A percentile compares a stretch with the other conserved stretches of the same genome.
These are phyloP conservation scores for Austropuccinia psidii DNA, from an alignment of 1,284 basidiomycete genomes.

Conservation along the genomic window DNA sequence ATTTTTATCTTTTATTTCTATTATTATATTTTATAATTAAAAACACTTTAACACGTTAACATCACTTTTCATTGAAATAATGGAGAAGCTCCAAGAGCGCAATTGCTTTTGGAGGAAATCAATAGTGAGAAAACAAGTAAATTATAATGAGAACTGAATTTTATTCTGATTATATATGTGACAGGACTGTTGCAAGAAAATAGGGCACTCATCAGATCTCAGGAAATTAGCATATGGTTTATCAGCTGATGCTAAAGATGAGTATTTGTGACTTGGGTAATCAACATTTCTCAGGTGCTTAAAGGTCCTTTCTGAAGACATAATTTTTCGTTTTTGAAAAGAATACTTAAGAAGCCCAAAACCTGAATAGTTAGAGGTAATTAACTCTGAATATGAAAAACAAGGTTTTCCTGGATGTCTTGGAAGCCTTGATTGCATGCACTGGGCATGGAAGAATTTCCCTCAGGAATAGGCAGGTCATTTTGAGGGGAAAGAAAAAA, in stretches of 20 bases:
- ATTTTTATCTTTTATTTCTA: too few species aligned
- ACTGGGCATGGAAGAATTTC: constrained; percentile 16
- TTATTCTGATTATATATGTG: too few species aligned
- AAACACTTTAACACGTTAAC: too few species aligned
- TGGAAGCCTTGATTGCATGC: constrained; percentile 22
- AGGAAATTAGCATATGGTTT: not conserved
- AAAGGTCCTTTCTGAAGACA: not conserved
- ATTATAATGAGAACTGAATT: too few species aligned
- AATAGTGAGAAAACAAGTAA: too few species aligned
- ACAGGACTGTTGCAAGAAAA: not conserved
- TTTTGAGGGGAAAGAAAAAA: constrained; percentile 1
- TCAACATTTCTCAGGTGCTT: not conserved
- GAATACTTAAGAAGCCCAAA: constrained; percentile 7
- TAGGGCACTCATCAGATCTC: not conserved
- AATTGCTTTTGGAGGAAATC: too few species aligned
- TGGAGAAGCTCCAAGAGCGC: too few species aligned
- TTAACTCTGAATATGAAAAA: not conserved
- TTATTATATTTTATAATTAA: too few species aligned
- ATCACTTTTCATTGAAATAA: too few species aligned
- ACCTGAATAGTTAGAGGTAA: not conserved
- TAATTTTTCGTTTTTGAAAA: not conserved
- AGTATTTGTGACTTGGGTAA: not conserved
- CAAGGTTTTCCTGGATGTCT: constrained; percentile 4
- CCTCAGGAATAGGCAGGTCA: not conserved
- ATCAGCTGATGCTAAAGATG: not conserved